Evolutionary conservation across 2,329 filamentous ascomycete species (phyloP).

Genomic region (Zasmidium cellare): DNA sequence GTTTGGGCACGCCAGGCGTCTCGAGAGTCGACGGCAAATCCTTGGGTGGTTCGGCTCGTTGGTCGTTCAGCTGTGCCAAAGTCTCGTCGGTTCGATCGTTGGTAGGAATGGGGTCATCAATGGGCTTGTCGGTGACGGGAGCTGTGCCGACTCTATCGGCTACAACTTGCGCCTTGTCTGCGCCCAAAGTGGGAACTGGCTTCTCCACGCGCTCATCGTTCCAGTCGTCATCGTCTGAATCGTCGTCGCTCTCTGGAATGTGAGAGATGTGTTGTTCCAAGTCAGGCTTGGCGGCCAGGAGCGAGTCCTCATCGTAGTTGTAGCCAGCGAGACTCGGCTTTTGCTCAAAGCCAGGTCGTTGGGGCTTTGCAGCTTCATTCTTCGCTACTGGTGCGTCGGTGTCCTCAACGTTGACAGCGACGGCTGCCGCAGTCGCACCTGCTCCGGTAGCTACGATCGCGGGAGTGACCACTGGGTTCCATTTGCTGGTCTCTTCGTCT

Average conservation of each 20-base stretch:
- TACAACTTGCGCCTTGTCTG: background rate
- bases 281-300: constrained; percentile 18
- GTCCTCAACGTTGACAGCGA: constrained; percentile 8
- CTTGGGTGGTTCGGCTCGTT: constrained; percentile 10
- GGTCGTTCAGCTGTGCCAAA: constrained; percentile 9
- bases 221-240: constrained; percentile 19
- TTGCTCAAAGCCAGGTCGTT: constrained; percentile 17
- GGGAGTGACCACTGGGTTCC: constrained; percentile 3
- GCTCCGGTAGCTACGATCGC: background rate
- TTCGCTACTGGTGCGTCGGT: constrained; percentile 2
- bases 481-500: background rate
- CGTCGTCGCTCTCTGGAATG: constrained; percentile 29
- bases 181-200: background rate
- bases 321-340: constrained; percentile 11
- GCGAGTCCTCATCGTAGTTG: constrained; percentile 7
- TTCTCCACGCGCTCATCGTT: constrained; percentile 1
- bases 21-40: constrained; percentile 3
- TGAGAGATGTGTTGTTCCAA: constrained; percentile 35
- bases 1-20: constrained; percentile 16
- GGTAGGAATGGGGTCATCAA: constrained; percentile 6
- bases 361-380: background rate
- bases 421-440: constrained; percentile 1
- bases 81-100: constrained; percentile 10
- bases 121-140: constrained; percentile 1
- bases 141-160: constrained; percentile 7